Base-by-base conservation (phyloP, 1,284 basidiomycete genomes). In the Kwoniella shivajii region DNA sequence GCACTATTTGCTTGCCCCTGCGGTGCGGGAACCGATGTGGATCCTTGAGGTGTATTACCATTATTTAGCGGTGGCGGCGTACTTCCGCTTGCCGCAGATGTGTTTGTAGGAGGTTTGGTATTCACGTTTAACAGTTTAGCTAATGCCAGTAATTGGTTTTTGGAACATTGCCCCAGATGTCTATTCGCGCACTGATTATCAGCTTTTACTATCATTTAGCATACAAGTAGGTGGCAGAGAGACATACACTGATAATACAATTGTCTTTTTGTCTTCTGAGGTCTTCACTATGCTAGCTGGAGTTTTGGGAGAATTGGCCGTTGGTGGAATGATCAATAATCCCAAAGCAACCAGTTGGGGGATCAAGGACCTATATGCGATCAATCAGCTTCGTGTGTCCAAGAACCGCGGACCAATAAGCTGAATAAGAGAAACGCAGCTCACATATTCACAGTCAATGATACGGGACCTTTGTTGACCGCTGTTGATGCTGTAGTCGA, bases 51-150 rank as follows among this genome's bases (percentile, higher is more conserved):
- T n/a, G n/a, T n/a, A n/a, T n/a, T n/a, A n/a, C n/a, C n/a, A n/a
- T n/a, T n/a, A n/a, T n/a, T n/a, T n/a, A n/a, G n/a, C n/a, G n/a
- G n/a, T n/a, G n/a, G n/a, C n/a, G n/a, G n/a, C n/a, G n/a, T n/a
- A n/a, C n/a, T 22, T 45, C 27, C 39, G 22, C 6, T 7, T 26
- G 6, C 5, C 5, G 39, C 4, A 9, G 39, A 7, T 13, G 5
- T n/a, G 7, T 24, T 4, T 9, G 26, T 14, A 26, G 30, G 37
- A 3, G 44, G 30, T 22, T 48, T 54, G 10, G 57, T 49, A 30
- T 55, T 59, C 33, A 73, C 66, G 37, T 71, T 71, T 27, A 73
- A 48, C n/a, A 73, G 18, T 22, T 67, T 68, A 16, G 71, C 71
- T 13, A 73, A 57, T 10, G 61, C 57, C 36, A 66, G 54, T 36